A percentile compares a stretch with the other conserved stretches of the same genome.
Evolutionary conservation across 371 early-diverging fungal genomes (phyloP).

Genomic region (Apophysomyces ossiformis): DNA sequence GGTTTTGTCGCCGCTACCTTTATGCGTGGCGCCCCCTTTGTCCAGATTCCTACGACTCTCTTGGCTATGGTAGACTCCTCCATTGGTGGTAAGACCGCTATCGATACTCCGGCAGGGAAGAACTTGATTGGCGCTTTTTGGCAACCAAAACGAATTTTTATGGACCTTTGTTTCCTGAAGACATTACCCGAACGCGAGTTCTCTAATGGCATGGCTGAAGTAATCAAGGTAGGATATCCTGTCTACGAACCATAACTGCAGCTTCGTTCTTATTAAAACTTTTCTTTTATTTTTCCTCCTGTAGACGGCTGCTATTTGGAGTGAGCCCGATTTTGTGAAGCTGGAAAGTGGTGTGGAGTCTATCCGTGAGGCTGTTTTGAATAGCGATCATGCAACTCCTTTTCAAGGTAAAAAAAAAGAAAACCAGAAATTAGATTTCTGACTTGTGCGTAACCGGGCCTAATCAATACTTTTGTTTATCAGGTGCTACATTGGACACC

Average conservation of each 20-base stretch:
- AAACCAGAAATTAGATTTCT: background rate
- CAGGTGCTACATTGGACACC: slow-evolving; percentile 66
- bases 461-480: slow-evolving; percentile 4
- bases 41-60: slow-evolving; percentile 95
- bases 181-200: slow-evolving; percentile 95
- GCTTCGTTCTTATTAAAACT: too few relatives aligned
- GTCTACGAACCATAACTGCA: background rate
- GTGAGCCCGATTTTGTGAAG: slow-evolving; percentile 83
- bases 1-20: slow-evolving; percentile 97
- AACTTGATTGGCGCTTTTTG: slow-evolving; percentile 97
- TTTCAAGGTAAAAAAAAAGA: slow-evolving; percentile 51
- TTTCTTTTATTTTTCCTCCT: slow-evolving; percentile 2
- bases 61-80: slow-evolving; percentile 98
- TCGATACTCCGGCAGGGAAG: slow-evolving; percentile 95
- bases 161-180: slow-evolving; percentile 84
- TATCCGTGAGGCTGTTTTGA: slow-evolving; percentile 74
- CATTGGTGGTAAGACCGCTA: slow-evolving; percentile 97
- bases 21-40: slow-evolving; percentile 95
- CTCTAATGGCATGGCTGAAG: slow-evolving; percentile 97
- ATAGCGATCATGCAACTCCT: slow-evolving; percentile 44
- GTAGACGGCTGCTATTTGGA: slow-evolving; percentile 93
- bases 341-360: slow-evolving; percentile 87
- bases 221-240: slow-evolving; percentile 69
- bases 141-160: slow-evolving; percentile 94
- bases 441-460: background rate